Percentiles rank a stretch among this genome's conserved stretches.
phyloP scores from a whole-genome alignment of 805 yeast genomes.

The Monosporozyma servazzii region DNA sequence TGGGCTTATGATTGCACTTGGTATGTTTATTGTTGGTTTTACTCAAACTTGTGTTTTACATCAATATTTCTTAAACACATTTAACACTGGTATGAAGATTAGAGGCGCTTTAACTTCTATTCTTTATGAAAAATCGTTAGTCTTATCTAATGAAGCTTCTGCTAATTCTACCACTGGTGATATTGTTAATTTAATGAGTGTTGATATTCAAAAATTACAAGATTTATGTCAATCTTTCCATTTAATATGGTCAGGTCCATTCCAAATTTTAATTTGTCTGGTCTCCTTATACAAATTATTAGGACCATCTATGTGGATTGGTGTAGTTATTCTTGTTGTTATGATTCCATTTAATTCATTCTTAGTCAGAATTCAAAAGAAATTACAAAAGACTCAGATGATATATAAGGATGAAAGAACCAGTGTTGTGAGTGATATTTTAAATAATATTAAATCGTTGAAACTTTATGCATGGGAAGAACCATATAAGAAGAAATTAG shows the following conservation, averaged over 20 bases:
- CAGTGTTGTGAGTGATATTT: conserved; percentile 75
- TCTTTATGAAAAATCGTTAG: conserved; percentile 59
- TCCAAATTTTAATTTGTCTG: conserved; percentile 73
- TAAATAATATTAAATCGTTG: conserved; percentile 84
- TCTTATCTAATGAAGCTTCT: conserved; percentile 61
- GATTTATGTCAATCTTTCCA: conserved; percentile 72
- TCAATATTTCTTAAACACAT: conserved; percentile 68
- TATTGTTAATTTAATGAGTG: conserved; percentile 89
- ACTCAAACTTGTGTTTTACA: conserved; percentile 69
- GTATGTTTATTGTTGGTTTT: conserved; percentile 70
- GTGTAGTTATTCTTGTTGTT: conserved; percentile 67
- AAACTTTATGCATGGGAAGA: conserved; percentile 94
- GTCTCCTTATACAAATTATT: conserved; percentile 59
- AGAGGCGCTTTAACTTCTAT: conserved; percentile 60
- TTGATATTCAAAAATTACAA: conserved; percentile 82
- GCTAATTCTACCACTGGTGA: conserved; percentile 78
- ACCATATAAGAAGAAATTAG: conserved; percentile 68
- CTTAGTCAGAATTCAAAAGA: conserved; percentile 59
- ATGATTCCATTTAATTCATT: conserved; percentile 74
- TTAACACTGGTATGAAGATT: conserved; percentile 68
- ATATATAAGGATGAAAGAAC: conserved; percentile 85
- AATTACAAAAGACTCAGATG: conserved; percentile 79
- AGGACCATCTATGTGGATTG: conserved; percentile 95
- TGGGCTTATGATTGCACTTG: conserved; percentile 66
- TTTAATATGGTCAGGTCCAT: conserved; percentile 87